Base-by-base conservation (phyloP, 371 early-diverging fungal species). In the Coemansia sp. region DNA sequence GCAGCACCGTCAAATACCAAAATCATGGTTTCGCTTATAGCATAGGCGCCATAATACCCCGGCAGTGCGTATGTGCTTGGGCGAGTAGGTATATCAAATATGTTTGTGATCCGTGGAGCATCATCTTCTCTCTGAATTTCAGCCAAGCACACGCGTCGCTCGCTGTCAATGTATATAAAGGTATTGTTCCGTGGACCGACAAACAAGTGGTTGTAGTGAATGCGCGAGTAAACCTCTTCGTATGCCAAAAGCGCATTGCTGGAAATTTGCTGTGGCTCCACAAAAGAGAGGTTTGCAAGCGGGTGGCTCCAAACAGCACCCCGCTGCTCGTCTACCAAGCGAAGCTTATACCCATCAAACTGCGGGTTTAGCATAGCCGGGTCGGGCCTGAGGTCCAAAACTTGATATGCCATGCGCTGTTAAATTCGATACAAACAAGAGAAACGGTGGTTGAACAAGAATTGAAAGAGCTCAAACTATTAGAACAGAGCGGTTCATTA, bases 321-420 rank as follows among this genome's bases (percentile, higher is more conserved):
- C 2, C 61, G 45, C 3, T 63, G 48, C 14, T 80, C 82, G 61
- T 64, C 85, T 11, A 79, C 67, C 59, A 87, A 82, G 4, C 84
- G 79, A 29, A 89, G 79, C 57, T 88, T 89, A 77, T 90, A 90
- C 2, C 89, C 88, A 24, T 89, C 88, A 75, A 90, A 90, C 63
- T 83, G 83, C 16, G 85, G 68, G 61, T 90, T 89, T 47, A 88
- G 64, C 5, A 85, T 69, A 10, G 63, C 21, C 31, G 81, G 68
- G 63, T 85, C 71, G 4, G 83, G 79, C 18, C 68, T 74, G 31
- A 88, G 60, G 7, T 68, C 64, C 8, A 77, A 40, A 27, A 69
- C 34, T 1, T 54, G 13, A 26, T 72, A 68, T 3, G 61, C 62
- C 76, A 75, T 72, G 5, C 11, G 21, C 3, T 5, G 42, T n/a